Evolutionary conservation across 2,329 filamentous ascomycete species (phyloP).

Genomic region (Cercospora beticola): DNA sequence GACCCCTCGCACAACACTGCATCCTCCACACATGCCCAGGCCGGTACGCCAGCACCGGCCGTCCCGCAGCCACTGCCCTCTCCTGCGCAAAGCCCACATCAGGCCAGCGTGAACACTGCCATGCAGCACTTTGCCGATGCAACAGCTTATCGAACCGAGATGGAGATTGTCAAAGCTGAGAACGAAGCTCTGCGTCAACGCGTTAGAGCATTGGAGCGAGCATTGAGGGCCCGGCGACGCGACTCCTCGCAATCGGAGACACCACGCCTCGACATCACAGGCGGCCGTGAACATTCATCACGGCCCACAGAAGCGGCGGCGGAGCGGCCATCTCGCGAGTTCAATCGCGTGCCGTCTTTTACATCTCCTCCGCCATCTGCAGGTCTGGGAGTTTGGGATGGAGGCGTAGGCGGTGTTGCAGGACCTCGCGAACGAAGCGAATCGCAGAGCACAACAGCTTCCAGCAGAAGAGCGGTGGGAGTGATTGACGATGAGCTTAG

Average conservation of each 20-base stretch:
- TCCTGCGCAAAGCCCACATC: constrained; percentile 26
- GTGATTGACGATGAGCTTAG: constrained; percentile 37
- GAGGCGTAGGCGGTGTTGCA: constrained; percentile 37
- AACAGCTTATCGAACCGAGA: constrained; percentile 45
- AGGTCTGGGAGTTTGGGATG: constrained; percentile 34
- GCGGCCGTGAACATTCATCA: constrained; percentile 13
- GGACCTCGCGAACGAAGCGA: constrained; percentile 39
- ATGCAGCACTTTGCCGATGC: constrained; percentile 42
- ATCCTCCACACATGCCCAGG: constrained; percentile 31
- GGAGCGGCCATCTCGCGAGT: constrained; percentile 4
- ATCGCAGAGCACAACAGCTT: constrained; percentile 41
- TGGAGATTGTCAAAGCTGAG: constrained; percentile 52
- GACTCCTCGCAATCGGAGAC: constrained; percentile 36
- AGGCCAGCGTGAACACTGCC: constrained; percentile 22
- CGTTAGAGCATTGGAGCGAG: constrained; percentile 49
- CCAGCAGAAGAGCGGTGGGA: constrained; percentile 30
- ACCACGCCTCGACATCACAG: constrained; percentile 17
- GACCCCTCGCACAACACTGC: constrained; percentile 31
- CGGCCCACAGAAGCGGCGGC: neutral
- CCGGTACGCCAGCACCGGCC: constrained; percentile 26
- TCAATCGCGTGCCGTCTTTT: constrained; percentile 19
- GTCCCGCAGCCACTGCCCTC: constrained; percentile 24
- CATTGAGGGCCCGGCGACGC: constrained; percentile 39
- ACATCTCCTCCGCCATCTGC: constrained; percentile 20
- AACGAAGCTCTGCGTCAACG: constrained; percentile 50